Percentiles rank a stretch among this genome's conserved stretches.
Conservation (phyloP, 495 filamentous ascomycete genomes). For the Penicillium crystallinum region DNA sequence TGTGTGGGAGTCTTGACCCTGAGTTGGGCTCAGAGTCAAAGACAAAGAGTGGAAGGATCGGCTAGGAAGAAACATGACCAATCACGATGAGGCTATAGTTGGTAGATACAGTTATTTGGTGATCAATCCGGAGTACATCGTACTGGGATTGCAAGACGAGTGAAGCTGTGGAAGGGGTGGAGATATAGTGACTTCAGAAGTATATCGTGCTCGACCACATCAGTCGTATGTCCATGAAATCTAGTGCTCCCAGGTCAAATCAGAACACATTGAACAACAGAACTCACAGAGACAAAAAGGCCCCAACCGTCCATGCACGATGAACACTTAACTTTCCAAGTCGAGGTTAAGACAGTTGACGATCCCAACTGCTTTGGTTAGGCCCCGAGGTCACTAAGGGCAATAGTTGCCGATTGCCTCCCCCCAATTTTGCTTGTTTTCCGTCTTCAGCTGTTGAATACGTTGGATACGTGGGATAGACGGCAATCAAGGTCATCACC, state of each 20-base stretch:
- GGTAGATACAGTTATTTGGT: too few relatives aligned
- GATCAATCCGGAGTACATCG: too few relatives aligned
- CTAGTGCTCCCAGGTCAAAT: not conserved
- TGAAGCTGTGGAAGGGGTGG: not conserved
- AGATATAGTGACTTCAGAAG: too few relatives aligned
- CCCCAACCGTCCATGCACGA: not conserved
- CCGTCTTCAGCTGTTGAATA: not conserved
- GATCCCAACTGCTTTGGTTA: not conserved
- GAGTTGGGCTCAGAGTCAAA: constrained; percentile 2
- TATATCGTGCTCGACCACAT: too few relatives aligned
- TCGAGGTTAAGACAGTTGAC: not conserved
- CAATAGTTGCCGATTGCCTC: not conserved
- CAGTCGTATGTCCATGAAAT: not conserved
- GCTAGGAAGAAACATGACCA: constrained; percentile 19
- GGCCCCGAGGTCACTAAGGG: not conserved
- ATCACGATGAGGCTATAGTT: constrained; percentile 10
- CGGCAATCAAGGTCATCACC: too few relatives aligned
- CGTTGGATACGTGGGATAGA: not conserved
- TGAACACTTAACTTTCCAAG: constrained; percentile 5
- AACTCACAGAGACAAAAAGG: not conserved
- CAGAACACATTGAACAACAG: not conserved
- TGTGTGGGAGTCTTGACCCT: constrained; percentile 28
- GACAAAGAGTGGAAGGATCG: constrained; percentile 20
- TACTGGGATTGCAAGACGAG: too few relatives aligned
- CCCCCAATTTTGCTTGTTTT: not conserved